Percentiles rank a stretch among this genome's conserved stretches.
phyloP scores from a whole-genome alignment of 345 rosid species.

The Dipteronia sinensis region DNA sequence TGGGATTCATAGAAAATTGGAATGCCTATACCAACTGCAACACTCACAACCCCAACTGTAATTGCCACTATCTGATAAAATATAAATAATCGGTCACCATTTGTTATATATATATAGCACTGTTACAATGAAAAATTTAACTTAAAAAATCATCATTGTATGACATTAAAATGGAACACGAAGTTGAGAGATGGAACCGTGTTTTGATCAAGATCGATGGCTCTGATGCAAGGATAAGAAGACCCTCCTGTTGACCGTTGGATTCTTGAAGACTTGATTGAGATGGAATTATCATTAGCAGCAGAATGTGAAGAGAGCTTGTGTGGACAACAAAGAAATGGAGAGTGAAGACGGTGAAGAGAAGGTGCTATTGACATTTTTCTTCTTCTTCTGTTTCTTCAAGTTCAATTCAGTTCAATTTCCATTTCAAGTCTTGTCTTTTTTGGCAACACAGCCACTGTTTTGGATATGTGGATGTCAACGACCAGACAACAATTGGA shows the following conservation, averaged over 20 bases:
- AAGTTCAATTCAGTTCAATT: neutral
- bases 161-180: neutral
- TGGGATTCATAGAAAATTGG: conserved; percentile 84
- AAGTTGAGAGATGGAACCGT: conserved; percentile 47
- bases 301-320: conserved; percentile 32
- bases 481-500: conserved; percentile 3
- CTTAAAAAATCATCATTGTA: too few relatives aligned
- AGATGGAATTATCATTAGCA: conserved; percentile 8
- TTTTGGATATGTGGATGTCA: conserved; percentile 19
- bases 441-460: neutral
- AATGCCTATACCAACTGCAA: conserved; percentile 81
- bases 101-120: neutral
- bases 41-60: conserved; percentile 79
- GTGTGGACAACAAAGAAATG: conserved; percentile 55
- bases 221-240: conserved; percentile 63
- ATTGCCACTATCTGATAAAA: conserved; percentile 65
- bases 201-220: conserved; percentile 76
- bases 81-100: neutral
- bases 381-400: neutral
- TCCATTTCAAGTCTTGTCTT: neutral
- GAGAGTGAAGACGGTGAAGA: conserved; percentile 56
- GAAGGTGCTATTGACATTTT: conserved; percentile 54
- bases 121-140: neutral
- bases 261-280: conserved; percentile 33
- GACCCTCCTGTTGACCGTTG: conserved; percentile 33